Evolutionary conservation across 768 basidiomycete genomes (phyloP).

Genomic region (Macrolepiota fuliginosa): DNA sequence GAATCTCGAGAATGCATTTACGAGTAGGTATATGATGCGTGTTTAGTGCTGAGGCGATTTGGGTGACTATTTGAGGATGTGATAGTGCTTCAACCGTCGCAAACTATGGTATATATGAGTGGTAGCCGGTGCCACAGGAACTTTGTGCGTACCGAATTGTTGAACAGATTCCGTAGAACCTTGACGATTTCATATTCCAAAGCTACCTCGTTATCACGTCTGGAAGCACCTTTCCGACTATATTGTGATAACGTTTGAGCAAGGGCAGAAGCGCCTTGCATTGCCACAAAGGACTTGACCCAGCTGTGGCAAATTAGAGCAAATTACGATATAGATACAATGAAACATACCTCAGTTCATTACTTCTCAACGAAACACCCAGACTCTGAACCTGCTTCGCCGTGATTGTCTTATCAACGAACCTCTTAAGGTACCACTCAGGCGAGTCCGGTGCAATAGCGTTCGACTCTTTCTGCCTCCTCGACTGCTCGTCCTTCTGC

Average conservation of each 20-base stretch:
- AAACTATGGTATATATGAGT: conserved; percentile 34
- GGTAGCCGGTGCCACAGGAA: neutral
- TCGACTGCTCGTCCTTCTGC: conserved; percentile 58
- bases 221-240: conserved; percentile 63
- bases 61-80: conserved; percentile 70
- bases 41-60: conserved; percentile 80
- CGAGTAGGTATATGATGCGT: conserved; percentile 78
- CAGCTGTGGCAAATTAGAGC: conserved; percentile 49
- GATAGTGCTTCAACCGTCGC: conserved; percentile 73
- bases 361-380: conserved; percentile 74
- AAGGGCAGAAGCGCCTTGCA: conserved; percentile 84
- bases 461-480: conserved; percentile 58
- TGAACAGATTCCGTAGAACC: conserved; percentile 81
- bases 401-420: conserved; percentile 83
- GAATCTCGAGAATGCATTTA: conserved; percentile 74
- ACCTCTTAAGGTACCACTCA: conserved; percentile 91
- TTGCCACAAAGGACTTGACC: conserved; percentile 71
- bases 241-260: conserved; percentile 75
- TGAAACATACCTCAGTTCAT: conserved; percentile 66
- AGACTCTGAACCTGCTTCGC: conserved; percentile 77
- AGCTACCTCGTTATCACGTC: conserved; percentile 60
- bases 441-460: conserved; percentile 68
- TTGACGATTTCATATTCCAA: conserved; percentile 90
- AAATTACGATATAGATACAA: neutral
- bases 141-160: conserved; percentile 29